Base-by-base conservation (phyloP, 257 asterid species). In the Solanum etuberosum region DNA sequence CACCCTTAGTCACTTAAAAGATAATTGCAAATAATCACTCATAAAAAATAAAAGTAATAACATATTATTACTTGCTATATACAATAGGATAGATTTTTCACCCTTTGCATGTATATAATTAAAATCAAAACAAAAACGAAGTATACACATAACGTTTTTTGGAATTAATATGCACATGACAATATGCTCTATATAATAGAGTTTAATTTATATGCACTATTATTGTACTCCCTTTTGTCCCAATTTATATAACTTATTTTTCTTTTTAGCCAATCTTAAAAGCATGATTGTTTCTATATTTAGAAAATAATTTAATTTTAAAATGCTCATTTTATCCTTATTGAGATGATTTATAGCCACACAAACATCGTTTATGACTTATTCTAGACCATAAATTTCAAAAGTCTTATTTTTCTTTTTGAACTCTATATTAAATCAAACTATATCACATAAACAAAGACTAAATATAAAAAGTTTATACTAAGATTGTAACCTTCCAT, bases 381-480 rank as follows among this genome's bases (percentile, higher is more conserved):
- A 20, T 57, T 54, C 20, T 57, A 57, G 12, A 57, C 0, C 11
- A 7, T 1, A 3, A 57, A 0, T 20, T 20, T 57, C 20, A 1
- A 0, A 3, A 57, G 7, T 7, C 5, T 7, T 3, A 7, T 2
- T 1, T 57, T 54, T 0, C 7, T 57, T 20, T 3, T 7, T 57
- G 20, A 20, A 20, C 4, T 54, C 1, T 4, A 5, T 54, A 3
- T 54, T 5, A 20, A 1, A 20, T 54, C 11, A 54, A 54, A 57
- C 25, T 57, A 51, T 3, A 38, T 6, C 38, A 35, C 6, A 38
- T 38, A 38, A 38, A 38, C n/a, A n/a, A n/a, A n/a, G n/a, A n/a
- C n/a, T n/a, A 8, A 38, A 6, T 38, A 38, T 3, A 12, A 7
- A 32, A 13, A 67, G 29, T 67, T 67, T 15, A 32, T n/a, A 34